phyloP scores from a whole-genome alignment of 1,139 yeast genomes.

The Protomyces lactucae-debilis region DNA sequence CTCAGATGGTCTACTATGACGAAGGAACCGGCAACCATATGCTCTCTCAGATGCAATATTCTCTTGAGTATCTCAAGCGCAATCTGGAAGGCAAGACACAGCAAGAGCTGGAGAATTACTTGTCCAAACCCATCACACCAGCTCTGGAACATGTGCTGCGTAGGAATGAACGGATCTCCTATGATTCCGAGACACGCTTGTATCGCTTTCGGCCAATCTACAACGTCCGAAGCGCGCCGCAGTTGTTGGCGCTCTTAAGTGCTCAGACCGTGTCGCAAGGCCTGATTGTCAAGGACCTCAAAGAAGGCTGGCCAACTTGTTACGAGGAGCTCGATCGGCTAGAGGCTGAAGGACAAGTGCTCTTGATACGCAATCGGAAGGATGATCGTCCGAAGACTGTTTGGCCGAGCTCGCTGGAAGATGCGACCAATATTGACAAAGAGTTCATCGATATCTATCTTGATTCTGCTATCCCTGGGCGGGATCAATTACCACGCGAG shows the following conservation, averaged over 20 bases:
- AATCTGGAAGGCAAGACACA: slow-evolving; percentile 44
- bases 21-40: slow-evolving; percentile 32
- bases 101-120: slow-evolving; percentile 15
- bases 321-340: slow-evolving; percentile 38
- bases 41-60: slow-evolving; percentile 62
- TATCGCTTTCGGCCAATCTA: slow-evolving; percentile 84
- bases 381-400: slow-evolving; percentile 85
- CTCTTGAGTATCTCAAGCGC: slow-evolving; percentile 73
- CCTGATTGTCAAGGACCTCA: slow-evolving; percentile 76
- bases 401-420: slow-evolving; percentile 82
- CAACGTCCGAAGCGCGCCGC: slow-evolving; percentile 77
- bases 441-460: slow-evolving; percentile 56
- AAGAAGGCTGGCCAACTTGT: slow-evolving; percentile 93
- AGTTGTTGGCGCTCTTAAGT: slow-evolving; percentile 66
- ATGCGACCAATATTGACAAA: slow-evolving; percentile 68
- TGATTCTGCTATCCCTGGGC: slow-evolving; percentile 69
- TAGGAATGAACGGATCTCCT: slow-evolving; percentile 40
- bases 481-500: slow-evolving; percentile 71
- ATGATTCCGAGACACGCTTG: slow-evolving; percentile 55
- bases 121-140: slow-evolving; percentile 17
- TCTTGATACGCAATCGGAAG: slow-evolving; percentile 68
- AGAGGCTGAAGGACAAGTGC: slow-evolving; percentile 25
- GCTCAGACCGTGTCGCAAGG: slow-evolving; percentile 87
- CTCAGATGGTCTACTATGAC: slow-evolving; percentile 5
- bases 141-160: slow-evolving; percentile 22